Evolutionary conservation across 2,329 filamentous ascomycete species (phyloP).

Genomic region (Cladosporium cucumerinum): DNA sequence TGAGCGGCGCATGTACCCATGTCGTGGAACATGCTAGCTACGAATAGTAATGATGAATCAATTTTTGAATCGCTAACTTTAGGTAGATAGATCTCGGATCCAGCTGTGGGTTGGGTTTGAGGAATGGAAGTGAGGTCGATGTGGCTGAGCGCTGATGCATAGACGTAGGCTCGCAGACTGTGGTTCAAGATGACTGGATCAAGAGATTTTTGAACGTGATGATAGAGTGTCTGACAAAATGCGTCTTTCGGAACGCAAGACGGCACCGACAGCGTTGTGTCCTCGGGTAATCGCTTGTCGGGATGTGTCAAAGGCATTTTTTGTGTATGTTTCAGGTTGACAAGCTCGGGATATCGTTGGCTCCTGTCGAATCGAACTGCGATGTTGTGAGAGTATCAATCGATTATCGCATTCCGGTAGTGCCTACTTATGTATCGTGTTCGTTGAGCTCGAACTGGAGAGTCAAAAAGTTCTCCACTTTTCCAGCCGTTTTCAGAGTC

Average conservation of each 20-base stretch:
- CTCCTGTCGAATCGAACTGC: neutral
- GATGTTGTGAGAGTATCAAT: neutral
- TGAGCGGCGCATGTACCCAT: conserved; percentile 29
- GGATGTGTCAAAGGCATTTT: neutral
- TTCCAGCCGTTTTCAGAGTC: neutral
- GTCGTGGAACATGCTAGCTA: conserved; percentile 37
- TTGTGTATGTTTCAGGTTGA: neutral
- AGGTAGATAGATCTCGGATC: neutral
- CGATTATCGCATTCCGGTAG: neutral
- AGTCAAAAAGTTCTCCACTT: neutral
- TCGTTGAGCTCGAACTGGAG: neutral
- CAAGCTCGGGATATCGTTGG: neutral
- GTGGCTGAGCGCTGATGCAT: conserved; percentile 18
- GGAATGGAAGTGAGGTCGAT: conserved; percentile 14
- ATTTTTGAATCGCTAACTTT: neutral
- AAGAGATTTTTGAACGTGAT: conserved; percentile 16
- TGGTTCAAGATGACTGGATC: conserved; percentile 24
- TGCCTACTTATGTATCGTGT: neutral
- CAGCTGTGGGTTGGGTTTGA: neutral
- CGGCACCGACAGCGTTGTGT: neutral
- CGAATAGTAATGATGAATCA: conserved; percentile 25
- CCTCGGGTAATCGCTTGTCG: neutral
- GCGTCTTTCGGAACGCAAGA: conserved; percentile 16
- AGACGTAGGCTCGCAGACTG: conserved; percentile 26
- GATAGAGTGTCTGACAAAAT: conserved; percentile 21